Base-by-base conservation (phyloP, 257 asterid genomes). In the Forsythia viridissima region DNA sequence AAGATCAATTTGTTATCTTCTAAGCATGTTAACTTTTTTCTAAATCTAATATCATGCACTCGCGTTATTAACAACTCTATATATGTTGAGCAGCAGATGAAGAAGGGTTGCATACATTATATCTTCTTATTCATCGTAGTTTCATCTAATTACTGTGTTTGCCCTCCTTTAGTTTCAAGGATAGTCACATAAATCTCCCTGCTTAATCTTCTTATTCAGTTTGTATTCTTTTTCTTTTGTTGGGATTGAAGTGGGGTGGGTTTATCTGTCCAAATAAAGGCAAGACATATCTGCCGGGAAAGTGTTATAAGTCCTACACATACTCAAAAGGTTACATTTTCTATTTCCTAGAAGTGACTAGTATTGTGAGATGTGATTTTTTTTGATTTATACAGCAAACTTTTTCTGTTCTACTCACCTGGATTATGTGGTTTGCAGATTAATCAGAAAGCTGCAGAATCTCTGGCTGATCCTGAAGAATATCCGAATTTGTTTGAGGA, bases 381-480 rank as follows among this genome's bases (percentile, higher is more conserved):
- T 34, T 61, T 30, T 30, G 15, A 30, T 30, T 63, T 11, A 6
- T 21, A 30, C 15, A 10, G 38, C 18, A 63, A 63, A 63, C 40
- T 1, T 63, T 51, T 4, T 63, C 39, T 30, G 39, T 30, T 63
- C 70, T 24, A 21, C 10, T 63, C 6, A 63, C 37, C 40, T 30
- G 40, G 70, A 63, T 63, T 24, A 12, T 77, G 69, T 6, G 18
- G 6, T 72, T 5, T 77, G 81, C 92, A 92, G 98, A 86, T 92
- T 68, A 94, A 94, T 85, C 94, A 84, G 71, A 94, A 91, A 89
- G 98, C 98, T 82, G 96, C 98, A n/a, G 97, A 94, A 79, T 92
- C 98, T 80, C 89, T 94, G 81, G 98, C 97, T 79, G 97, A 94
- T 85, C 97, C 98, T 51, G 93, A 87, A 86, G 97, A 94, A 80